Evolutionary conservation across 179 eudicot species (phyloP), one percentile per base, ranked within the genome.

Genomic region (Sideroxylon spinosum): DNA sequence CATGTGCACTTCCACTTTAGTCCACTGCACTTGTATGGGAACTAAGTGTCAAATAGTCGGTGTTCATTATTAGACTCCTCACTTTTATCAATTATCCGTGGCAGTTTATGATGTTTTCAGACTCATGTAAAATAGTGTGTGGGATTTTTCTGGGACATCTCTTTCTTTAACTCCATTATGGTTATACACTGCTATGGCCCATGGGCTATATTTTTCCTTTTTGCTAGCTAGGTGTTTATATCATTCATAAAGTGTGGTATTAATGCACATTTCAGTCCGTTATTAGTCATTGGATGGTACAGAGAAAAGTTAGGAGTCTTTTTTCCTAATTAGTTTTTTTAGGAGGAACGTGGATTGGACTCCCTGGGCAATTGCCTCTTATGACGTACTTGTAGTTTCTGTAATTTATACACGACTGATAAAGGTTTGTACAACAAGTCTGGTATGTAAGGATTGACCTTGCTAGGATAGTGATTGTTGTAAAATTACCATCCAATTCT

Each of bases 281-380:
- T 37, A 46, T 37, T 22, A 19, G 46, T 68, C 72, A 44, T 55
- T 11, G 0, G 60, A 55, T 55, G 5, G 0, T 55, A 55, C 44
- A 55, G 60, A 55, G 60, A 20, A 60, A 6, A 60, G 64, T n/a
- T 6, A 20, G 1, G 1, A 2, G 16, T 70, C 44, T 70, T 70
- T 37, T 46, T 3, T 68, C 25, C 49, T 11, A 17, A n/a, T 19
- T 68, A 37, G 44, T 10, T 0, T 3, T 49, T 12, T 70, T 0
- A 46, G 55, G 20, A 49, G 13, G 12, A 49, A 10, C 50, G 10
- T 20, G 64, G 64, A 60, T 20, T 70, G 74, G 74, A 23, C 11
- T 70, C 55, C 29, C 37, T 14, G 0, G 37, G 60, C 32, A 70
- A 70, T 22, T 70, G 55, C 55, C 73, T 68, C 73, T 46, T 68